Conservation (phyloP, 305 asterid species). For the Petunia hybrid region DNA sequence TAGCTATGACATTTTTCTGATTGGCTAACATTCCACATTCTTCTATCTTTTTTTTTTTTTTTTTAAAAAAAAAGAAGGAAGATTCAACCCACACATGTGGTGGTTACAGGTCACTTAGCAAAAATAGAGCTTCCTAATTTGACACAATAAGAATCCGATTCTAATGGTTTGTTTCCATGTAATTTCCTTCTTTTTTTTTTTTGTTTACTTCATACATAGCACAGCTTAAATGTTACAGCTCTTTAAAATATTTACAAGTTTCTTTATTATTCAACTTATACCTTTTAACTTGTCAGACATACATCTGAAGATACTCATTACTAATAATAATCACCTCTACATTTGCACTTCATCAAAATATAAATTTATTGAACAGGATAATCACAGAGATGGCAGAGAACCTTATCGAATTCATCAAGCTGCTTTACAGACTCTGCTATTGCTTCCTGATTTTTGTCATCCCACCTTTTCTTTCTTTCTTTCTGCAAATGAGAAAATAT, state of each 20-base stretch:
- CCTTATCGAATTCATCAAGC: constrained; percentile 90
- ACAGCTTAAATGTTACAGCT: constrained; percentile 11
- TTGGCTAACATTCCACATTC: not conserved
- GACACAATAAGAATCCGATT: not conserved
- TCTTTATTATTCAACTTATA: not conserved
- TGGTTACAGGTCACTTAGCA: constrained; percentile 8
- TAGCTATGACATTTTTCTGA: not conserved
- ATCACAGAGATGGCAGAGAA: constrained; percentile 24
- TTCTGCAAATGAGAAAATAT: constrained; percentile 64
- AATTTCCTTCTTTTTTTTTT: constrained; percentile 6
- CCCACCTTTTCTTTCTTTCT: constrained; percentile 89
- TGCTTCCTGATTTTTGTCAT: constrained; percentile 90
- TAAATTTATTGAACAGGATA: constrained; percentile 20
- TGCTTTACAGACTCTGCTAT: constrained; percentile 88
- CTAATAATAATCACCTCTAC: constrained; percentile 14
- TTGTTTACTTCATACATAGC: not conserved
- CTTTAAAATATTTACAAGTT: constrained; percentile 19
- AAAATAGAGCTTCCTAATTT: not conserved
- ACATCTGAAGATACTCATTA: not conserved
- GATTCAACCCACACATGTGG: not conserved
- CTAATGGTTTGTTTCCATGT: not conserved
- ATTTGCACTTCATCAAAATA: constrained; percentile 12
- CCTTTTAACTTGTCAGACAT: not conserved
- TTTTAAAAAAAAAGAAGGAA: too few relatives aligned
- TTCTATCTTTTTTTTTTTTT: not conserved